phyloP scores from a whole-genome alignment of 1,139 yeast genomes.

The Candida tropicalis region DNA sequence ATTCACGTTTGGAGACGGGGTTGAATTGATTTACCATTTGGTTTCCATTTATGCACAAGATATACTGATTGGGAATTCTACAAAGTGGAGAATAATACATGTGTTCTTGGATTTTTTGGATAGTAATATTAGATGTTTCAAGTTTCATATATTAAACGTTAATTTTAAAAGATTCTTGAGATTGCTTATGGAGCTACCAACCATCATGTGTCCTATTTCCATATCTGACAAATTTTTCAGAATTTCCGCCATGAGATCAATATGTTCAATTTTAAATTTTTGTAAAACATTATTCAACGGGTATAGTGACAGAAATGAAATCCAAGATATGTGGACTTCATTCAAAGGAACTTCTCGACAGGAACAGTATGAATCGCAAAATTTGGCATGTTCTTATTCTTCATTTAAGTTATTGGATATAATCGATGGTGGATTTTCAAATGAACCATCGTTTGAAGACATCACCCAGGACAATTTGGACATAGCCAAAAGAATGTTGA shows the following conservation, averaged over 20 bases:
- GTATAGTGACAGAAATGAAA: conserved; percentile 28
- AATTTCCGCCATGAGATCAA: conserved; percentile 17
- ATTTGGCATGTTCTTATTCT: not conserved
- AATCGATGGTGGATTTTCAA: not conserved
- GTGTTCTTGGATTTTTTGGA: conserved; percentile 26
- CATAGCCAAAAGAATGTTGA: conserved; percentile 4
- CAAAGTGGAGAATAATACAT: conserved; percentile 34
- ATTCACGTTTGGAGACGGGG: conserved; percentile 26
- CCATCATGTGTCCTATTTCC: not conserved
- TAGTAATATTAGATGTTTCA: conserved; percentile 19
- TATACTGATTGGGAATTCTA: conserved; percentile 21
- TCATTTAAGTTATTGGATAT: conserved; percentile 1
- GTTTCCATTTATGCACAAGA: conserved; percentile 33
- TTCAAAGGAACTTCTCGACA: not conserved
- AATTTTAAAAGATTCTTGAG: conserved; percentile 9
- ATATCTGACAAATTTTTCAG: conserved; percentile 15
- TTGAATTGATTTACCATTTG: conserved; percentile 31
- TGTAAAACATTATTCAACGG: conserved; percentile 33
- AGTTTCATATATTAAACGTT: conserved; percentile 20
- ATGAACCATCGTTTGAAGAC: not conserved
- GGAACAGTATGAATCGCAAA: not conserved
- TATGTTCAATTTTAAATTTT: conserved; percentile 18
- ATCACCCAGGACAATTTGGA: conserved; percentile 3
- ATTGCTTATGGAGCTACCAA: conserved; percentile 2
- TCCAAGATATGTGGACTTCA: not conserved